Evolutionary conservation across 1,284 basidiomycete genomes (phyloP), one percentile per base, ranked within the genome.

Genomic region (Bothia castanella): DNA sequence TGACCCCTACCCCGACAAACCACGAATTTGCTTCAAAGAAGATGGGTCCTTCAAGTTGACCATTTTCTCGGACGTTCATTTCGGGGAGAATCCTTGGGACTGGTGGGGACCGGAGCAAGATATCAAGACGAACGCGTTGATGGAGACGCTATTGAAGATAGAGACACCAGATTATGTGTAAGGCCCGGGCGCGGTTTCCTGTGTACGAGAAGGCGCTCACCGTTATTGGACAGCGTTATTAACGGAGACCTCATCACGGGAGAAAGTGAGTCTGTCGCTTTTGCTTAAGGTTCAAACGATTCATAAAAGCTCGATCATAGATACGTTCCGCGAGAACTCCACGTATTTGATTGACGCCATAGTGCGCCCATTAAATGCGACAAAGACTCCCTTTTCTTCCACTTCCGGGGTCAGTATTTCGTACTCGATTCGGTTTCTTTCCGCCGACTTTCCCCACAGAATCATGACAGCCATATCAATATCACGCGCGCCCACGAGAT

Each of bases 1-100:
- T n/a, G 35, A 81, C 44, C 79, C 79, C 5, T 82, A 80, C 57
- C 72, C 75, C 0, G 55, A 63, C 42, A 82, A 82, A 52, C 73
- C 73, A 6, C 72, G 72, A 9, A 55, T 82, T 4, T 66, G 64
- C 5, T 82, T 82, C 61, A 68, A 69, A 11, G 16, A 57, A 0
- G 74, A 83, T 58, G 79, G 79, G 2, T 78, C 78, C 1, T 83
- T 86, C 72, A 85, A 83, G 62, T 60, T 87, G 40, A 83, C 80
- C 14, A 73, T 87, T 5, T 84, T 86, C 61, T 83, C 82, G 4
- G 84, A 86, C 58, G 61, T 85, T 29, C 84, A 86, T 58, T 85
- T 74, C 52, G 84, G 83, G 20, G 83, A 85, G 63, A 83, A 85
- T 58, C 81, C 82, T 8, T 83, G 81, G 80, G 82, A 83, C 46